Evolutionary conservation across 768 basidiomycete species (phyloP).

Genomic region (Hygrocybe coccinea): DNA sequence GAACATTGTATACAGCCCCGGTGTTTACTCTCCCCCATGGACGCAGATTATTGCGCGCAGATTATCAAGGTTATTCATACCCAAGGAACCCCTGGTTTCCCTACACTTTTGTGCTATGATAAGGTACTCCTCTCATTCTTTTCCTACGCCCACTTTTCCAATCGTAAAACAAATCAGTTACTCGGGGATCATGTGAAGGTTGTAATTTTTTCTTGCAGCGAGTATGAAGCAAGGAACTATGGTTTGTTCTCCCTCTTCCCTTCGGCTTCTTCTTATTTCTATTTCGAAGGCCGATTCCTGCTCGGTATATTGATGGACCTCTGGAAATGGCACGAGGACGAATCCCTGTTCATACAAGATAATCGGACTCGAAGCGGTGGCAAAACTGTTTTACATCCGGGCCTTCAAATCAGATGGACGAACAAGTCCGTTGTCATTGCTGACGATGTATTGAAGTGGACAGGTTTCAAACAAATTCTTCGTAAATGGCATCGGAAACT

Average conservation of each 20-base stretch:
- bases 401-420: conserved; percentile 53
- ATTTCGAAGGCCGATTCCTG: conserved; percentile 73
- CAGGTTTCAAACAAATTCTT: conserved; percentile 61
- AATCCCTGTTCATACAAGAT: conserved; percentile 65
- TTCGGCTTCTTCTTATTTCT: not conserved
- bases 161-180: conserved; percentile 44
- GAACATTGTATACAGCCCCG: conserved; percentile 93
- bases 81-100: conserved; percentile 85
- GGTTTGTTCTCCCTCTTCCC: conserved; percentile 42
- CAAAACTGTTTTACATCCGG: conserved; percentile 59
- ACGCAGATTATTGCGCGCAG: conserved; percentile 90
- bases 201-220: conserved; percentile 88
- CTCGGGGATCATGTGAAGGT: conserved; percentile 81
- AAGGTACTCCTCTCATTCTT: conserved; percentile 45
- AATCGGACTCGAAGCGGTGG: conserved; percentile 62
- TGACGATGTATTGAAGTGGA: conserved; percentile 59
- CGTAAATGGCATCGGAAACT: conserved; percentile 85
- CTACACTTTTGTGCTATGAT: conserved; percentile 80
- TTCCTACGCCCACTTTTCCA: not conserved
- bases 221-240: conserved; percentile 93
- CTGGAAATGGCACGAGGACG: conserved; percentile 74
- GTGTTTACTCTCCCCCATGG: conserved; percentile 90
- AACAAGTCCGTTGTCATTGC: conserved; percentile 37
- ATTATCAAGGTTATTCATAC: conserved; percentile 85
- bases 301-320: conserved; percentile 73